These are phyloP conservation scores for Coleophoma eucalyptorum DNA, from an alignment of 2,329 filamentous ascomycete species.

Conservation along the genomic window DNA sequence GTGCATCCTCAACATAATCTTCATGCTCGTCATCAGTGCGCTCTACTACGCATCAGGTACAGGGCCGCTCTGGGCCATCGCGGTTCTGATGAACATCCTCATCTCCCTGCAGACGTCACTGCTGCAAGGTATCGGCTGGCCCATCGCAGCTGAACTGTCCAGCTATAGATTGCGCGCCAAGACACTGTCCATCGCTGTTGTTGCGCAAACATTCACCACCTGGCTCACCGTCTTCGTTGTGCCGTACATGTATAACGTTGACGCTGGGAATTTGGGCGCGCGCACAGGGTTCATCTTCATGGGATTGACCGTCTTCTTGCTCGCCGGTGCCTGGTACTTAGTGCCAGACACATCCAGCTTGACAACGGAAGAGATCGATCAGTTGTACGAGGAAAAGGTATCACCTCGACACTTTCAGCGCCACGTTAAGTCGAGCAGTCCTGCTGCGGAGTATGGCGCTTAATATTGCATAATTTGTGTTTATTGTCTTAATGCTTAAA, in stretches of 20 bases:
- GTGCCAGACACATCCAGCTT: constrained; percentile 48
- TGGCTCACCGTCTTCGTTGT: constrained; percentile 28
- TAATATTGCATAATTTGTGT: no score
- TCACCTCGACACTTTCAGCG: no score
- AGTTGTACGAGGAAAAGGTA: constrained; percentile 6
- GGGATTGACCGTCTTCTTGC: constrained; percentile 30
- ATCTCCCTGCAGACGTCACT: constrained; percentile 17
- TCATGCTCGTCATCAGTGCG: constrained; percentile 10
- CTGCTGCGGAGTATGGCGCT: no score
- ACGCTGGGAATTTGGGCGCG: constrained; percentile 30
- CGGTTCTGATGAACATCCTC: constrained; percentile 16
- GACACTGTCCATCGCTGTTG: constrained; percentile 14
- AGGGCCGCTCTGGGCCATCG: constrained; percentile 11
- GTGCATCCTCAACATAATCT: constrained; percentile 10
- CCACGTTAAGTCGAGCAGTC: no score
- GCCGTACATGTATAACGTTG: constrained; percentile 39
- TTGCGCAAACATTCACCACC: constrained; percentile 12
- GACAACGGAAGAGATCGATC: constrained; percentile 43
- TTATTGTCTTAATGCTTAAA: no score
- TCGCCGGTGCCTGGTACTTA: constrained; percentile 35
- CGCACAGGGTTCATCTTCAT: constrained; percentile 38
- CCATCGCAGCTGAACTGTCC: constrained; percentile 15
- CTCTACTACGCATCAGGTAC: constrained; percentile 9
- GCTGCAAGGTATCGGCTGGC: constrained; percentile 8
- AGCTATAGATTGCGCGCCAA: constrained; percentile 14